Evolutionary conservation across 2,329 filamentous ascomycete species (phyloP).

Genomic region (Cladosporium sp.): DNA sequence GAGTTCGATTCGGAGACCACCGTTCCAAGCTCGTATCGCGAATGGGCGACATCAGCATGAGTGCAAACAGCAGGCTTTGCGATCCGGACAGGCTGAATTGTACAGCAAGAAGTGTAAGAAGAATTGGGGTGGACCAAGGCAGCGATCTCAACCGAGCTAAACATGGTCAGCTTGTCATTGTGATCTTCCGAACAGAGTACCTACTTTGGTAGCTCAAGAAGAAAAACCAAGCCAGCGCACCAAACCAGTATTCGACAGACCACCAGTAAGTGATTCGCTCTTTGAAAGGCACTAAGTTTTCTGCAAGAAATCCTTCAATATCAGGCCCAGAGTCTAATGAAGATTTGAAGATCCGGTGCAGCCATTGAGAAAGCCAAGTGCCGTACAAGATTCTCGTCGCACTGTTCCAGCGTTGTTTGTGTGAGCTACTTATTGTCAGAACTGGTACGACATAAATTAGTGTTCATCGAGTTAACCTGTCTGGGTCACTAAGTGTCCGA

Average conservation of each 20-base stretch:
- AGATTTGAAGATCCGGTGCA: background rate
- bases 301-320: background rate
- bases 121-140: conserved; percentile 4
- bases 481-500: too few species aligned
- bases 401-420: too few species aligned
- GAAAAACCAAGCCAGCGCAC: conserved; percentile 1
- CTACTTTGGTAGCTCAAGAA: conserved; percentile 11
- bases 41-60: conserved; percentile 8
- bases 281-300: background rate
- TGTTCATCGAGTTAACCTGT: too few species aligned
- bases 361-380: background rate
- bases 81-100: conserved; percentile 3
- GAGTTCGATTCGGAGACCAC: conserved; percentile 1
- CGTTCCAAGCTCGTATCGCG: conserved; percentile 9
- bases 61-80: conserved; percentile 4
- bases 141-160: conserved; percentile 8
- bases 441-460: too few species aligned
- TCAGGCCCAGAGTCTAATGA: background rate
- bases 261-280: conserved; percentile 4
- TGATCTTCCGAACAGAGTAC: background rate
- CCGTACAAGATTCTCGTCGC: too few species aligned
- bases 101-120: background rate
- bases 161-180: background rate
- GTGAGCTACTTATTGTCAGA: too few species aligned
- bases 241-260: conserved; percentile 2